These are phyloP conservation scores for Diaporthe destruens DNA, from an alignment of 2,329 filamentous ascomycete genomes.

Conservation along the genomic window DNA sequence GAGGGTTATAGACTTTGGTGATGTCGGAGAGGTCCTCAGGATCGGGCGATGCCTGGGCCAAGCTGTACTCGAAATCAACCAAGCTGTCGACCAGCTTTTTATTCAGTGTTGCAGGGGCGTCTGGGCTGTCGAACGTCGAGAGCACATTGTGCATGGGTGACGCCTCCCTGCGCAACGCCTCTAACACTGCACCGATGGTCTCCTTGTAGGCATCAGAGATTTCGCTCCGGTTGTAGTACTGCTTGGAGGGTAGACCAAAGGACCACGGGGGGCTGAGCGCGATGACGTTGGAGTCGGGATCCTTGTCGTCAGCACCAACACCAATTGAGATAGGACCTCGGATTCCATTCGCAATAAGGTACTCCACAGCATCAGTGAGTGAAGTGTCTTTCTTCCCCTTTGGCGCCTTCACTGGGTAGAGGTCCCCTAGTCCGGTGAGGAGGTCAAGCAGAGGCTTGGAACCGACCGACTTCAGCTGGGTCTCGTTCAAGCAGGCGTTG, in stretches of 20 bases:
- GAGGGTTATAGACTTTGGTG: constrained; percentile 42
- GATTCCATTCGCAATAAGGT: constrained; percentile 50
- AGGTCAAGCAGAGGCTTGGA: constrained; percentile 67
- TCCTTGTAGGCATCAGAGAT: constrained; percentile 65
- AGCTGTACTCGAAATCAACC: constrained; percentile 44
- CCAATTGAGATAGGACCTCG: constrained; percentile 58
- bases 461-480: constrained; percentile 66
- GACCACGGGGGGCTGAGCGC: constrained; percentile 58
- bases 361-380: constrained; percentile 57
- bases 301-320: constrained; percentile 58
- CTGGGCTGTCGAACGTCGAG: constrained; percentile 46
- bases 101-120: constrained; percentile 43
- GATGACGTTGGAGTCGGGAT: constrained; percentile 54
- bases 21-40: constrained; percentile 43
- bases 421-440: constrained; percentile 61
- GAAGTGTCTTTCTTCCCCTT: constrained; percentile 19
- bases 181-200: constrained; percentile 56
- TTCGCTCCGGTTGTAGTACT: constrained; percentile 69
- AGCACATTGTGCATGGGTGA: constrained; percentile 5
- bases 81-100: constrained; percentile 47
- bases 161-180: constrained; percentile 41
- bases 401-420: constrained; percentile 46
- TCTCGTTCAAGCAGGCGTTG: constrained; percentile 74
- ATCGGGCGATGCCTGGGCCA: constrained; percentile 42
- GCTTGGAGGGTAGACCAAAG: constrained; percentile 72